Base-by-base conservation (phyloP, 495 filamentous ascomycete species). In the Wilcoxina mikolae region DNA sequence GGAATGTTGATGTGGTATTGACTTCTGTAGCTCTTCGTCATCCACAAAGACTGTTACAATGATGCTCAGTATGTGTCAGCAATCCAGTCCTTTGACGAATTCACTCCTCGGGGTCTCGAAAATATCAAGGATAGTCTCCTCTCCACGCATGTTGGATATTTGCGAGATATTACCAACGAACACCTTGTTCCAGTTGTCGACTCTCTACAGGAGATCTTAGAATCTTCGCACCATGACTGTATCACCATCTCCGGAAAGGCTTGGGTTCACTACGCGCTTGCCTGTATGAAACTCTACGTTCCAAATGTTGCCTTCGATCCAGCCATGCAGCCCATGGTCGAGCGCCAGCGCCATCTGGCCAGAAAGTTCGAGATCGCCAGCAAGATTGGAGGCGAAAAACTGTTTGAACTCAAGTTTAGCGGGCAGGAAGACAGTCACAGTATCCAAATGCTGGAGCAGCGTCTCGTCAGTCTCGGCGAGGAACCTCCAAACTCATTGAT, bases 231-330 rank as follows among this genome's bases (percentile, higher is more conserved):
- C 10, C 31, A 38, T 38, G 46, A 27, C 12, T 9, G 27, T 3
- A 49, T 49, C 22, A 20, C 25, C 1, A 20, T 29, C 22, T 50
- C 38, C 9, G 62, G 62, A 0, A 52, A 33, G 1, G 80, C 84
- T 4, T 87, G 83, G 83, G 66, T 78, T 3, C 68, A 76, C 26
- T 82, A 86, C 54, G 76, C 79, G 3, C 55, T 82, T 1, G 82
- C 74, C 0, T 76, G 75, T 46, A 68, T 99, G 25, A 75, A 77
- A 42, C 74, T 95, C 5, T 96, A 87, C 60, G 81, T 95, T 2
- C 88, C 93, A 0, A 82, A 94, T 65, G 79, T 79, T 62, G 75
- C 83, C 2, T 90, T 84, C 55, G 91, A 99, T 66, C 91, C 91
- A 11, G 85, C 89, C 23, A 71, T 89, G 53, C 76, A 78, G 53